A percentile compares a stretch with the other conserved stretches of the same genome.
Conservation (phyloP, 2,329 filamentous ascomycete species). For the Coniochaeta ligniaria region DNA sequence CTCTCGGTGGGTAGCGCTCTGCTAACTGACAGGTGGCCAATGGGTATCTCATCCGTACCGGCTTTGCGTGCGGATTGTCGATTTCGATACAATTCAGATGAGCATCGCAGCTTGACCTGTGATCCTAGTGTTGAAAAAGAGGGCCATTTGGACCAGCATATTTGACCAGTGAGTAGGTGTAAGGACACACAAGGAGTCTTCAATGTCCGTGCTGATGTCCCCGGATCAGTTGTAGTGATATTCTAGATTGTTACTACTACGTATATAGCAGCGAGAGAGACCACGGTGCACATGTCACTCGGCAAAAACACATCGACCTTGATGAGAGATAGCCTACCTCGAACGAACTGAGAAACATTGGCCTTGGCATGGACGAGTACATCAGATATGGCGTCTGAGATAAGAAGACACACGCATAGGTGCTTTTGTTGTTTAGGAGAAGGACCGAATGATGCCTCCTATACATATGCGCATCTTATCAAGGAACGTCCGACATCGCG, state of each 20-base stretch:
- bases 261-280: neutral
- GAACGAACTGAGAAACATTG: neutral
- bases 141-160: neutral
- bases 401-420: neutral
- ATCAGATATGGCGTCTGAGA: neutral
- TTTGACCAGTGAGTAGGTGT: neutral
- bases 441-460: neutral
- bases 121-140: no score
- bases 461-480: neutral
- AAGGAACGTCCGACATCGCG: neutral
- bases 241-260: neutral
- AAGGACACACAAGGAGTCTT: no score
- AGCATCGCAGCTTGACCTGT: neutral
- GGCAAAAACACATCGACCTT: no score
- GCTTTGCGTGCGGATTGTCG: neutral
- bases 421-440: neutral
- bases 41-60: neutral
- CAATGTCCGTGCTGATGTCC: neutral
- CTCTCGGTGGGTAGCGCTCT: neutral
- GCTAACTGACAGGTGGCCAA: neutral
- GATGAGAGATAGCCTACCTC: no score
- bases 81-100: neutral
- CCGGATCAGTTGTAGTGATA: neutral
- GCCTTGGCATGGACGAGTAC: neutral
- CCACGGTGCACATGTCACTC: neutral